Percentiles rank a stretch among this genome's conserved stretches.
These are phyloP conservation scores for Penicillium hesseltinei DNA, from an alignment of 2,329 filamentous ascomycete species.

Conservation along the genomic window DNA sequence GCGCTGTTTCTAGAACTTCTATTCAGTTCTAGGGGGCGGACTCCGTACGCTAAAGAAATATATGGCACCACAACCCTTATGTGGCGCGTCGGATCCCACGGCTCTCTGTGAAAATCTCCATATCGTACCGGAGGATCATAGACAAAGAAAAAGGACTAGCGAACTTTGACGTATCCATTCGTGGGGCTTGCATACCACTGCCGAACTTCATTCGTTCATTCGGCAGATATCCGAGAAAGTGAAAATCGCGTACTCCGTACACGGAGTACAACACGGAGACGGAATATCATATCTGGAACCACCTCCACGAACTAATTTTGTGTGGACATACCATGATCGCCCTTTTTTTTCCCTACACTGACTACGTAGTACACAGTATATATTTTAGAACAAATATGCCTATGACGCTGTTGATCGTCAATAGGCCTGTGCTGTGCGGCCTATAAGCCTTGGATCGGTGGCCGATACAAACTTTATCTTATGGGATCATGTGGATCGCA, in stretches of 20 bases:
- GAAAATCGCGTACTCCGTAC: neutral
- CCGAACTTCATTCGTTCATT: neutral
- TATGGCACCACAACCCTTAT: neutral
- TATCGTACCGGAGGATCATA: neutral
- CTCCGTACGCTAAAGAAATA: neutral
- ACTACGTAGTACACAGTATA: neutral
- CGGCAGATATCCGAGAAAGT: neutral
- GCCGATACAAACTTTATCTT: conserved; percentile 15
- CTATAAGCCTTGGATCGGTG: conserved; percentile 13
- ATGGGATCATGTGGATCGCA: neutral
- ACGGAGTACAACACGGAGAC: neutral
- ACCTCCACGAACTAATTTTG: neutral
- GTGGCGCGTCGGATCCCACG: neutral
- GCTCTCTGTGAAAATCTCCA: neutral
- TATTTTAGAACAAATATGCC: neutral
- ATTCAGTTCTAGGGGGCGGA: neutral
- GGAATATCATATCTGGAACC: neutral
- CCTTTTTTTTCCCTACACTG: neutral
- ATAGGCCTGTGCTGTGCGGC: conserved; percentile 5
- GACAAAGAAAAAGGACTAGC: neutral
- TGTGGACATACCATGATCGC: neutral
- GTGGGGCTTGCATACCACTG: neutral
- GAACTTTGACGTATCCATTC: neutral
- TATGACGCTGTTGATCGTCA: neutral
- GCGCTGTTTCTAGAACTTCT: neutral